Evolutionary conservation across 257 asterid genomes (phyloP).

Genomic region (Craterostigma plantagineum): DNA sequence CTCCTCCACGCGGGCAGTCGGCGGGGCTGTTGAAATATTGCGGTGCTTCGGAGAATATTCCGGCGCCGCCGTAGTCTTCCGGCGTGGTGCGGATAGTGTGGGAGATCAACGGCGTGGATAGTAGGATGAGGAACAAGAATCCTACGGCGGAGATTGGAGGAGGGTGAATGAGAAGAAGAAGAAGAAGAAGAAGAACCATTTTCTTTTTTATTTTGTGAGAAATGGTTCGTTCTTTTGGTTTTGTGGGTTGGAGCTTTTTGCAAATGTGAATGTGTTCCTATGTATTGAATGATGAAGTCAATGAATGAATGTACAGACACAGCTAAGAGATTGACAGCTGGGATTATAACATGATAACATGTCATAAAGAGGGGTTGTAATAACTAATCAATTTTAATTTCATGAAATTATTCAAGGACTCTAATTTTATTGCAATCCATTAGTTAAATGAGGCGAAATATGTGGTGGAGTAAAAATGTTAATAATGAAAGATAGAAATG

Average conservation of each 20-base stretch:
- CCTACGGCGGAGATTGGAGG: slow-evolving; percentile 8
- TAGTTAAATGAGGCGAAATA: no score
- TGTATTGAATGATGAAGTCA: not conserved
- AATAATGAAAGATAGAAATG: no score
- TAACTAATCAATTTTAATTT: no score
- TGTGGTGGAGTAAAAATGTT: no score
- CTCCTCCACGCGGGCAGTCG: slow-evolving; percentile 7
- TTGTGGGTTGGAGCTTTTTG: slow-evolving; percentile 2
- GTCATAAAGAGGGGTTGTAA: no score
- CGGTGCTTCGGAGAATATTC: slow-evolving; percentile 3
- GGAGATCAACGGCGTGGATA: slow-evolving; percentile 2
- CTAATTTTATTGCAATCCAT: no score
- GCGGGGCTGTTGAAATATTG: not conserved
- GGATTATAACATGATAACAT: not conserved
- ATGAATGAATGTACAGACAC: not conserved
- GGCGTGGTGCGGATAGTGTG: slow-evolving; percentile 1
- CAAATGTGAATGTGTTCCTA: no score
- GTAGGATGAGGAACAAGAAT: slow-evolving; percentile 5
- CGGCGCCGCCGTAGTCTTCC: not conserved
- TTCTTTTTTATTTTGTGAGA: not conserved
- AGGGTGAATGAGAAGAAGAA: not conserved
- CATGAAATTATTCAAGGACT: no score
- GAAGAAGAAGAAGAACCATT: slow-evolving; percentile 25
- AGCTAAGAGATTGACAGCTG: no score
- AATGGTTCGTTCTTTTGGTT: not conserved